A percentile compares a stretch with the other conserved stretches of the same genome.
Conservation (phyloP, 2,329 filamentous ascomycete genomes). For the Coniella vitis region DNA sequence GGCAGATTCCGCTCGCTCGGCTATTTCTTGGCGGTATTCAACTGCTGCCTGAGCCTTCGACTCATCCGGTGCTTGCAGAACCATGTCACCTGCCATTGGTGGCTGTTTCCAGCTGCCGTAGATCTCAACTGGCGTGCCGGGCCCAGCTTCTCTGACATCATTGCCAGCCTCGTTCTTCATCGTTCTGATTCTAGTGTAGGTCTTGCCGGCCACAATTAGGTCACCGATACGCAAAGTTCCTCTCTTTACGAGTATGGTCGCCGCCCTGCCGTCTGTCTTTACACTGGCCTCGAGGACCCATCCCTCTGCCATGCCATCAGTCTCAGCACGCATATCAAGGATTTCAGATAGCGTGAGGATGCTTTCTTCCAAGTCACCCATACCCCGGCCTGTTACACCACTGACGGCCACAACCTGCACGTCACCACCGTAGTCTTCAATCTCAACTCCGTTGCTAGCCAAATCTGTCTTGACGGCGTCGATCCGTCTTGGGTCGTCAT, state of each 20-base stretch:
- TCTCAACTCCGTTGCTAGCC: constrained; percentile 72
- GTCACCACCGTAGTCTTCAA: constrained; percentile 93
- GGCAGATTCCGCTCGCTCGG: constrained; percentile 66
- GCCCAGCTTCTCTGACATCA: constrained; percentile 65
- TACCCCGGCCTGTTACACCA: constrained; percentile 88
- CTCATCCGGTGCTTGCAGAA: constrained; percentile 76
- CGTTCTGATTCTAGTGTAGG: constrained; percentile 79
- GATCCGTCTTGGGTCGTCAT: constrained; percentile 75
- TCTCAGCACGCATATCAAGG: constrained; percentile 79
- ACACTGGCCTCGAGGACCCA: constrained; percentile 91
- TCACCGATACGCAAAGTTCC: constrained; percentile 79
- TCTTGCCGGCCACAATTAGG: constrained; percentile 77
- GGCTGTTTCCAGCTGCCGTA: constrained; percentile 78
- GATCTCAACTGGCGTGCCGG: constrained; percentile 85
- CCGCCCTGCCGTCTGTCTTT: constrained; percentile 75
- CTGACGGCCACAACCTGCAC: constrained; percentile 88
- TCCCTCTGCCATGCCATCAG: constrained; percentile 72
- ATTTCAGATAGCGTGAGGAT: constrained; percentile 82
- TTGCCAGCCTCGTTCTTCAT: constrained; percentile 79
- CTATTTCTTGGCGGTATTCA: constrained; percentile 65
- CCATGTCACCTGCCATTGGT: constrained; percentile 78
- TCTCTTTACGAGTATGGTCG: constrained; percentile 81
- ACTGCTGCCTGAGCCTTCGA: constrained; percentile 71
- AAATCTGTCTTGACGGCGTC: constrained; percentile 87
- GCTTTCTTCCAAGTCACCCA: constrained; percentile 86